phyloP scores from a whole-genome alignment of 1,284 basidiomycete species.

The Volvariella surrecta region DNA sequence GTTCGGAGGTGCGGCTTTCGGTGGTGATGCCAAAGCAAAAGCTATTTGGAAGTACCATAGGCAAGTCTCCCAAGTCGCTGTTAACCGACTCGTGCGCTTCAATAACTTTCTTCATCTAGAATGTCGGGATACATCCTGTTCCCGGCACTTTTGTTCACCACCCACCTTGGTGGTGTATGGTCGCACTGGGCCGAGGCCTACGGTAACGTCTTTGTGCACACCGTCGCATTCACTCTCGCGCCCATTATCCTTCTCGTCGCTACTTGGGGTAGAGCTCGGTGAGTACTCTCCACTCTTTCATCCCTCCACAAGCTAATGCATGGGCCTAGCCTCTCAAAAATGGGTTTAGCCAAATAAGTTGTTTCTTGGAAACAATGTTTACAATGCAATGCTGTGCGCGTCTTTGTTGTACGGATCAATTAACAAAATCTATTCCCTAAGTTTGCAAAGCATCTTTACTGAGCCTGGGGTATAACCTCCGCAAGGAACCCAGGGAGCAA shows the following conservation, averaged over 20 bases:
- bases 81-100: neutral
- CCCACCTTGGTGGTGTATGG: constrained; percentile 56
- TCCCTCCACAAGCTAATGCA: neutral
- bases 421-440: too few species aligned
- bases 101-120: constrained; percentile 24
- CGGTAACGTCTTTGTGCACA: constrained; percentile 29
- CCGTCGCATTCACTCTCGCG: constrained; percentile 45
- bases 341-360: constrained; percentile 32
- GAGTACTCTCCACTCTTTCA: constrained; percentile 11
- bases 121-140: constrained; percentile 60
- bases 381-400: too few species aligned
- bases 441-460: too few species aligned
- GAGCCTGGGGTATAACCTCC: constrained; percentile 48
- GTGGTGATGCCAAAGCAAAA: constrained; percentile 59
- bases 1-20: constrained; percentile 54
- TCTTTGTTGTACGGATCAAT: too few species aligned
- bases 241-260: constrained; percentile 34
- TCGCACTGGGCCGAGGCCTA: constrained; percentile 43
- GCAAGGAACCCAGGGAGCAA: constrained; percentile 85
- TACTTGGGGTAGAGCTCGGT: constrained; percentile 40
- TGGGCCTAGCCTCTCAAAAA: constrained; percentile 35
- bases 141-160: constrained; percentile 43
- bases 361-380: too few species aligned
- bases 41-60: constrained; percentile 71
- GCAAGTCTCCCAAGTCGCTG: constrained; percentile 22